phyloP scores from a whole-genome alignment of 2,329 filamentous ascomycete genomes.

The Aureobasidium uvarum region DNA sequence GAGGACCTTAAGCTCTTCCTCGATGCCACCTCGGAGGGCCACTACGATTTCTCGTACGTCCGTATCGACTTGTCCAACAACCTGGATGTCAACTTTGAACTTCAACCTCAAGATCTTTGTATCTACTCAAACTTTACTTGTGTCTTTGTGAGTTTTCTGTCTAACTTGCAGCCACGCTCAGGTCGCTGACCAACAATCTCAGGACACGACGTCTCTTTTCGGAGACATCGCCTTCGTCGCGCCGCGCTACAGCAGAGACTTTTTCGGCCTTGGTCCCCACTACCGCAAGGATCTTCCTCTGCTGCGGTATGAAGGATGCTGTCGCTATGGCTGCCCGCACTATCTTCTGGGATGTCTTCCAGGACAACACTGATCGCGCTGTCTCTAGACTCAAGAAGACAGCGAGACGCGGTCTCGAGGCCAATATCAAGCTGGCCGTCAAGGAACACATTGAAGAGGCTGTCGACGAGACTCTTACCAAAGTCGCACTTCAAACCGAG shows the following conservation, averaged over 20 bases:
- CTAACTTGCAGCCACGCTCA: not conserved
- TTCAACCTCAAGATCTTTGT: constrained; percentile 77
- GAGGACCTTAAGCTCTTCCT: constrained; percentile 68
- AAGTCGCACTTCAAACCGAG: not conserved
- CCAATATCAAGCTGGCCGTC: too few species aligned
- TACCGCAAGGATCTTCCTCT: constrained; percentile 58
- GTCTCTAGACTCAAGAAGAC: too few species aligned
- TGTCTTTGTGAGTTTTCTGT: not conserved
- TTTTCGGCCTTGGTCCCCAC: constrained; percentile 69
- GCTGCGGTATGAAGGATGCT: not conserved
- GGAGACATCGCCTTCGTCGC: constrained; percentile 84
- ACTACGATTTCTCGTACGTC: constrained; percentile 93
- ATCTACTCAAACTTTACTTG: constrained; percentile 71
- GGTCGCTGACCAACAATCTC: constrained; percentile 76
- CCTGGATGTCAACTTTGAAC: constrained; percentile 56
- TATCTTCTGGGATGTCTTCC: too few species aligned
- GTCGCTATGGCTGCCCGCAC: too few species aligned
- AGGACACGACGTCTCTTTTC: constrained; percentile 81
- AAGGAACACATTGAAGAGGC: not conserved
- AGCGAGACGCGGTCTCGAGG: too few species aligned
- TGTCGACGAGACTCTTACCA: not conserved
- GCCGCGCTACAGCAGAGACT: constrained; percentile 62
- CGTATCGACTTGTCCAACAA: constrained; percentile 62
- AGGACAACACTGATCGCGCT: too few species aligned
- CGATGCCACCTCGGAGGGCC: constrained; percentile 73